Percentiles rank a stretch among this genome's conserved stretches.
phyloP scores from a whole-genome alignment of 495 filamentous ascomycete species.

The Choiromyces venosus region DNA sequence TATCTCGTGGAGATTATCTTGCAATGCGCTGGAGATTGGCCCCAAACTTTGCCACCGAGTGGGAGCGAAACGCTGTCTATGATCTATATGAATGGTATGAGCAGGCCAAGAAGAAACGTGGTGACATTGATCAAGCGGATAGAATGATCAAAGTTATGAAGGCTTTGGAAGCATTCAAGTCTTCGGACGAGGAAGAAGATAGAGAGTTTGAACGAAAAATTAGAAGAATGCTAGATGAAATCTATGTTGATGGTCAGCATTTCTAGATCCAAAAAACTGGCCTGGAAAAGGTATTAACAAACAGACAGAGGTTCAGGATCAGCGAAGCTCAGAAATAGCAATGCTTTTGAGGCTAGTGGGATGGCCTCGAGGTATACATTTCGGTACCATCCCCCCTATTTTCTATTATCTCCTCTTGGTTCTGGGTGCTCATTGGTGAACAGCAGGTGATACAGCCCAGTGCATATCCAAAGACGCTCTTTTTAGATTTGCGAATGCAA shows the following conservation, averaged over 20 bases:
- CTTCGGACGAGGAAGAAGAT: no score
- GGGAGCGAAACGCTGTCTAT: constrained; percentile 43
- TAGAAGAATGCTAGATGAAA: constrained; percentile 42
- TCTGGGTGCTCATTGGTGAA: background rate
- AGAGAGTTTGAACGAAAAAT: constrained; percentile 28
- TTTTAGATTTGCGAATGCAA: constrained; percentile 47
- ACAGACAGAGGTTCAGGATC: constrained; percentile 47
- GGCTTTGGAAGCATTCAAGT: no score
- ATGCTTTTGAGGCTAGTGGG: constrained; percentile 44
- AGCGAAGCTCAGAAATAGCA: constrained; percentile 44
- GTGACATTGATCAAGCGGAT: constrained; percentile 45
- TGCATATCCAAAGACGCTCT: constrained; percentile 48
- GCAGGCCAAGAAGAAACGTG: constrained; percentile 36
- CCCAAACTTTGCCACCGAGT: constrained; percentile 43
- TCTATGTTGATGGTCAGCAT: constrained; percentile 46
- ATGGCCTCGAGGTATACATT: constrained; percentile 45
- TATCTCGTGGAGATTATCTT: constrained; percentile 41
- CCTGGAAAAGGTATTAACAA: background rate
- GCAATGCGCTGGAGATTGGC: constrained; percentile 37
- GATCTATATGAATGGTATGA: constrained; percentile 45
- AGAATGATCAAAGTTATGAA: constrained; percentile 36
- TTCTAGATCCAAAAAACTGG: background rate
- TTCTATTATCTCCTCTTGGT: background rate
- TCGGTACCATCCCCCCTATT: no score
- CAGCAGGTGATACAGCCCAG: constrained; percentile 49